Evolutionary conservation across 202 grass and related monocot species (phyloP), one percentile per base, ranked within the genome.

Genomic region (Carex arenaria): DNA sequence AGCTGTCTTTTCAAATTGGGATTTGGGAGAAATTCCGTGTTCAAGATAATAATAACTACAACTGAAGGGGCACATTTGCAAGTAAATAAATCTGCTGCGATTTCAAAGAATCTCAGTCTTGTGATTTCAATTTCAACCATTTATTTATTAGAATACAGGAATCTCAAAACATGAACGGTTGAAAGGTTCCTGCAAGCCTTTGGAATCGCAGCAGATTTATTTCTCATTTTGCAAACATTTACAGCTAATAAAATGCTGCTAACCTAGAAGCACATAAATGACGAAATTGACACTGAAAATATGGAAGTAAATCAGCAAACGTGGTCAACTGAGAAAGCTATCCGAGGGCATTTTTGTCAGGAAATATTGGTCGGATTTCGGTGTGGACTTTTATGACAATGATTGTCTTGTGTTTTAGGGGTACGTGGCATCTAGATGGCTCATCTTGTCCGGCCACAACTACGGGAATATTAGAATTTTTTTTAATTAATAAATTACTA

Each of bases 371-470:
- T 77, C 84, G 62, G 84, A 80, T 79, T 85, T 79, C 74, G 62
- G 74, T 71, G 72, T 85, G 84, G 84, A 80, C 61, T 76, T 69
- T 49, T 68, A 26, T 85, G 43, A 76, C 61, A 85, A 76, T 79
- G 72, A 85, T 66, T 47, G 60, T 82, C 23, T 51, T 81, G 1
- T 23, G 23, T 3, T 49, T 64, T 45, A 1, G 22, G 61, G 34
- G 38, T 82, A 82, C 79, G 62, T 82, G 62, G 79, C 79, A 82
- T 67, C 17, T 64, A 47, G 45, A 49, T 45, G 19, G 13, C 28
- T 36, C 6, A 79, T 79, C 14, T 79, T 60, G 75, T 61, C 4
- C 53, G 61, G 7, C 8, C 14, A 28, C 38, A 15, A 7, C 75
- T 79, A 52, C 55, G 0, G 23, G 54, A 79, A 61, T 38, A 79